phyloP scores from a whole-genome alignment of 768 basidiomycete species.

The Calvatia gigantea region DNA sequence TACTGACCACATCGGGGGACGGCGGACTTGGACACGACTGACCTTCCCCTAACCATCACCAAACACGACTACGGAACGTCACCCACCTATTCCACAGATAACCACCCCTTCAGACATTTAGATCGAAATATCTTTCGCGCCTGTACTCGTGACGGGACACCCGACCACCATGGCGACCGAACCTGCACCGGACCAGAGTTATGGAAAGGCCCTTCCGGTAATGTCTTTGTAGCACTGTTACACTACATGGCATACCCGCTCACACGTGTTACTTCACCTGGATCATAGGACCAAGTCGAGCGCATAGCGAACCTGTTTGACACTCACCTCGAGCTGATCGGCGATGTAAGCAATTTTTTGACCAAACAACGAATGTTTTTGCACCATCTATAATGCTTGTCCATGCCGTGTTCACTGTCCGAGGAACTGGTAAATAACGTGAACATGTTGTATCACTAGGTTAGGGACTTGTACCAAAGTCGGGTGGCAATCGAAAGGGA shows the following conservation, averaged over 20 bases:
- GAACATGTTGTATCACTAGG: conserved; percentile 32
- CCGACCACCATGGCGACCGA: conserved; percentile 10
- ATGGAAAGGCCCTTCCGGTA: conserved; percentile 56
- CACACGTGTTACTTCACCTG: conserved; percentile 5
- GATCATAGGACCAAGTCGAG: conserved; percentile 70
- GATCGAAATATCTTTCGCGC: background rate
- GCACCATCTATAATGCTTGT: background rate
- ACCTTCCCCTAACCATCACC: conserved; percentile 11
- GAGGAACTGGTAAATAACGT: background rate
- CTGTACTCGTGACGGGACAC: background rate
- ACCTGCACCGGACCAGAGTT: conserved; percentile 24
- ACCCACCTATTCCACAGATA: conserved; percentile 2
- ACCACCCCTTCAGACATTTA: background rate
- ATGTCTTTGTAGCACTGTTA: conserved; percentile 9
- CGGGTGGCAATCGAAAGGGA: conserved; percentile 71
- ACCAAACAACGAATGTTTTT: background rate
- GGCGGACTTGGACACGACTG: background rate
- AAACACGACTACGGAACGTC: conserved; percentile 8
- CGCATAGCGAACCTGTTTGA: conserved; percentile 55
- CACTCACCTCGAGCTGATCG: conserved; percentile 59
- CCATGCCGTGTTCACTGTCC: too few species aligned
- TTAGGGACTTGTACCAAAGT: conserved; percentile 69
- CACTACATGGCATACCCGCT: background rate
- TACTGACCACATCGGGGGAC: background rate
- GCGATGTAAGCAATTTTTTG: conserved; percentile 46